Base-by-base conservation (phyloP, 169 alveolate genomes). In the Plasmodium knowlesi region DNA sequence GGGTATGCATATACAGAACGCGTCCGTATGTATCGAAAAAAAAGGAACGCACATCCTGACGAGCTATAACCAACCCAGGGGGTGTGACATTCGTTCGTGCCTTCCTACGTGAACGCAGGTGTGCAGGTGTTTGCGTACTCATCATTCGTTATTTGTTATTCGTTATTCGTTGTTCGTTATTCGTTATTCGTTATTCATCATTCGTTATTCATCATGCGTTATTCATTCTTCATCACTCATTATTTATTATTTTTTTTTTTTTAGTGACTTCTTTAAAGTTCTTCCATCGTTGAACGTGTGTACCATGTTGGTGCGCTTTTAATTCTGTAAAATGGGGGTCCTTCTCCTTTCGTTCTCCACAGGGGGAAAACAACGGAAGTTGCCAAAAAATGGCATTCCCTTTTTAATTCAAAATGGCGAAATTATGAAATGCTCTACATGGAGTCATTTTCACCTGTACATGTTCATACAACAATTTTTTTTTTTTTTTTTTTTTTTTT, bases 1-100 rank as follows among this genome's bases (percentile, higher is more conserved):
- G 84, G 3, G 90, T 89, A 5, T 89, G 61, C 71, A 89, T 89
- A 89, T 89, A 89, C 83, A 89, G 83, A 37, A 89, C 94, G 53
- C 83, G 80, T 22, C 80, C 84, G 12, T 89, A 89, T 14, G 43
- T 89, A 32, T 79, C 89, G 1, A 89, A 89, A 81, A 89, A 89
- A 57, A 86, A 86, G 76, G 22, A 54, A 28, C 61, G 34, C 46
- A 30, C 83, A 1, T 74, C 61, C 22, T 34, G 43, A 25, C 16
- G 10, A 1, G 32, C 34, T 34, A n/a, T 34, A 74, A 16, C 54
- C 6, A 25, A 6, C 25, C 83, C 57, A 32, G 34, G 34, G 25
- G 37, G 34, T 74, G 6, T 10, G 5, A 12, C 16, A 16, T 80
- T 37, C 71, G 70, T 80, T 39, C 12, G 50, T 19, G 10, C 16